phyloP scores from a whole-genome alignment of 768 basidiomycete genomes.

The Leucogyrophana mollusca region DNA sequence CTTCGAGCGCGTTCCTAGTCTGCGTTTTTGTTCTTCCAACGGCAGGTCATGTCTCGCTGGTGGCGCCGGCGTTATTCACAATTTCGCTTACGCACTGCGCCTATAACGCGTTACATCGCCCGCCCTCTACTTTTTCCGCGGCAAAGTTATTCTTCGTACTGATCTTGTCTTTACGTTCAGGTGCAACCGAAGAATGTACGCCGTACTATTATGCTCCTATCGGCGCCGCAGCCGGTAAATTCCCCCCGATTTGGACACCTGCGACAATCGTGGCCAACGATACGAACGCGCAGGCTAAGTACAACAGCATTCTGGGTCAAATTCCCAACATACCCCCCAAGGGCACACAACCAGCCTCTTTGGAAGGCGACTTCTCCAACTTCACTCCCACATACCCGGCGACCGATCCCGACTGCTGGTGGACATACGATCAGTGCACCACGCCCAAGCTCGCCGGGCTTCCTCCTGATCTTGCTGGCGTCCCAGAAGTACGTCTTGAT shows the following conservation, averaged over 20 bases:
- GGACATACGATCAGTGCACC: constrained; percentile 37
- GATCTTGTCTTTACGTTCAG: constrained; percentile 15
- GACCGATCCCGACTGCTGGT: constrained; percentile 51
- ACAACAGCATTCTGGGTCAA: constrained; percentile 37
- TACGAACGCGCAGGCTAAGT: constrained; percentile 40
- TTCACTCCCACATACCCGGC: constrained; percentile 32
- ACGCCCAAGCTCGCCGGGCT: constrained; percentile 47
- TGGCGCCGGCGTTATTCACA: too few species aligned
- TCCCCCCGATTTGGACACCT: constrained; percentile 45
- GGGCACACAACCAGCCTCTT: constrained; percentile 20
- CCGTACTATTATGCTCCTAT: constrained; percentile 42
- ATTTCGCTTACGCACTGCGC: too few species aligned
- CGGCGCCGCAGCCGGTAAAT: constrained; percentile 28
- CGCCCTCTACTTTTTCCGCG: too few species aligned
- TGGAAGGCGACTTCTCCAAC: constrained; percentile 29
- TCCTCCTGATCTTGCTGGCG: constrained; percentile 39
- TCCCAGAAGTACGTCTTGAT: constrained; percentile 42
- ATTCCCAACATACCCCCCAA: constrained; percentile 51
- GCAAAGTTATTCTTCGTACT: too few species aligned
- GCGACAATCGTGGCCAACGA: constrained; percentile 45
- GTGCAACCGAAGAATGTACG: constrained; percentile 38
- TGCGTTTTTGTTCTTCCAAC: too few species aligned
- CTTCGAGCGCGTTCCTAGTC: too few species aligned
- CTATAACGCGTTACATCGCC: too few species aligned
- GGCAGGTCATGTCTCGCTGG: too few species aligned